Evolutionary conservation across 2,329 filamentous ascomycete genomes (phyloP).

Genomic region (Thyridium curvatum): DNA sequence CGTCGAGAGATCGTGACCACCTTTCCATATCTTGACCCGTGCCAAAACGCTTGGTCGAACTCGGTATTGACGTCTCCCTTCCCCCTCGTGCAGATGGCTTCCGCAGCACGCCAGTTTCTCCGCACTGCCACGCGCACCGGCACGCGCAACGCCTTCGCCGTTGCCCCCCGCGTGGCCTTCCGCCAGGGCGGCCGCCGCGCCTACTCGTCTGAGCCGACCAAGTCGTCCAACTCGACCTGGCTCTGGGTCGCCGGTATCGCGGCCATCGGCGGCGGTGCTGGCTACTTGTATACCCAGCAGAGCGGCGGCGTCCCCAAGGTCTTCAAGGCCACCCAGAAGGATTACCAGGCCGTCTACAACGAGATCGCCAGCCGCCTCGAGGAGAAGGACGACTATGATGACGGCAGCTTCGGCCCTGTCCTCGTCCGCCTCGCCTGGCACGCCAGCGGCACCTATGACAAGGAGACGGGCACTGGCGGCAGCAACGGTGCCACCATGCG

Average conservation of each 20-base stretch:
- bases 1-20: too few species aligned
- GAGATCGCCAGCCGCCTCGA: slow-evolving; percentile 73
- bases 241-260: slow-evolving; percentile 54
- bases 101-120: slow-evolving; percentile 47
- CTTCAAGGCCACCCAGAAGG: slow-evolving; percentile 70
- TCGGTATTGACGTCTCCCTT: slow-evolving; percentile 2
- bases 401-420: slow-evolving; percentile 92
- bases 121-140: slow-evolving; percentile 54
- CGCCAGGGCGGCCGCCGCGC: slow-evolving; percentile 69
- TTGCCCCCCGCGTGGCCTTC: slow-evolving; percentile 60
- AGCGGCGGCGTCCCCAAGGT: slow-evolving; percentile 43
- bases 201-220: slow-evolving; percentile 66
- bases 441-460: slow-evolving; percentile 86
- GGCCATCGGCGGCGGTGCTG: slow-evolving; percentile 56
- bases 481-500: slow-evolving; percentile 97
- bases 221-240: slow-evolving; percentile 36
- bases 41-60: too few species aligned
- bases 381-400: slow-evolving; percentile 92
- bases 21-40: too few species aligned
- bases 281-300: slow-evolving; percentile 58
- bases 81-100: slow-evolving; percentile 30
- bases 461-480: slow-evolving; percentile 79
- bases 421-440: slow-evolving; percentile 91
- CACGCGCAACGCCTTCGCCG: slow-evolving; percentile 52
- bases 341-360: slow-evolving; percentile 96